Conservation (phyloP, 768 basidiomycete genomes). For the Rhizopogon sp. region DNA sequence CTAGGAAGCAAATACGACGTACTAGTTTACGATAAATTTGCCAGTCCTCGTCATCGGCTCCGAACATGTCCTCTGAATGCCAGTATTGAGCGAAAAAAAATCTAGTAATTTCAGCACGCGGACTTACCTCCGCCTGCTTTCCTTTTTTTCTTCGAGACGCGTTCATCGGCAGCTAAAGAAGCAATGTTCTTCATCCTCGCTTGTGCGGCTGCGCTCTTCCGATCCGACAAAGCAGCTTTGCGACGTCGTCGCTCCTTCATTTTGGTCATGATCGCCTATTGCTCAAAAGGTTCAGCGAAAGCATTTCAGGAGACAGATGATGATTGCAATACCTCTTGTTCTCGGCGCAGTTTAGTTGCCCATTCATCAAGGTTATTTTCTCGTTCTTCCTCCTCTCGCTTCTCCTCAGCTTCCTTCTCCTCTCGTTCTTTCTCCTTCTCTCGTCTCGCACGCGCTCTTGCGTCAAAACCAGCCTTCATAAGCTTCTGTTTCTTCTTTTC, state of each 20-base stretch:
- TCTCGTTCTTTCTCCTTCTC: slow-evolving; percentile 87
- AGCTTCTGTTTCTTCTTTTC: slow-evolving; percentile 94
- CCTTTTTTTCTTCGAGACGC: slow-evolving; percentile 77
- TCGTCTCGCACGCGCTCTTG: slow-evolving; percentile 73
- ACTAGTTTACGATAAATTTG: slow-evolving; percentile 97
- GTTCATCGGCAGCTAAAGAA: slow-evolving; percentile 82
- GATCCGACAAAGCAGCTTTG: slow-evolving; percentile 77
- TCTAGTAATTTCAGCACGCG: background rate
- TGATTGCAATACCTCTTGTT: slow-evolving; percentile 66
- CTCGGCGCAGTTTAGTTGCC: slow-evolving; percentile 63
- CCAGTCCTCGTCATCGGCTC: slow-evolving; percentile 95
- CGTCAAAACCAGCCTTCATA: slow-evolving; percentile 91
- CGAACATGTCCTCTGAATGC: slow-evolving; percentile 81
- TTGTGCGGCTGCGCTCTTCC: slow-evolving; percentile 94
- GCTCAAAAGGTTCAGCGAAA: background rate
- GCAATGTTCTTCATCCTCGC: slow-evolving; percentile 96
- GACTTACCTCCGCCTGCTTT: slow-evolving; percentile 72
- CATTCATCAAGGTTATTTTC: slow-evolving; percentile 67
- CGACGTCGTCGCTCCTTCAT: slow-evolving; percentile 82
- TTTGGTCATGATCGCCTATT: slow-evolving; percentile 69
- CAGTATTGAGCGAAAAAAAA: slow-evolving; percentile 3
- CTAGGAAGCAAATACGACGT: slow-evolving; percentile 16
- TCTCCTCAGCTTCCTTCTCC: slow-evolving; percentile 54
- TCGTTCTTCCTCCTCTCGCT: slow-evolving; percentile 69
- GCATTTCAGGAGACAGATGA: background rate